Base-by-base conservation (phyloP, 345 rosid species). In the Orychophragmus violaceus region DNA sequence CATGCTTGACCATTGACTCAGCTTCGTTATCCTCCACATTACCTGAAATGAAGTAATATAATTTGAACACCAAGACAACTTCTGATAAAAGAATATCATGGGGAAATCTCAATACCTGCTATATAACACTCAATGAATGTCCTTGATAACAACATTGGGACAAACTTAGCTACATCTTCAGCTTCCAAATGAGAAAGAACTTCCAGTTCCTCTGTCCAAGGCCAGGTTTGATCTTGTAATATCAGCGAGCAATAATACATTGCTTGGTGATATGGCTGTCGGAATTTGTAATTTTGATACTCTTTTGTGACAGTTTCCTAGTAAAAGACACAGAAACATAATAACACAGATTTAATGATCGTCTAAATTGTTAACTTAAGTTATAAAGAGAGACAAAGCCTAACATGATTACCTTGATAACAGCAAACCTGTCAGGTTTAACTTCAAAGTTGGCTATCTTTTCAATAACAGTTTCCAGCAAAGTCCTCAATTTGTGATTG, bases 251-350 rank as follows among this genome's bases (percentile, higher is more conserved):
- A 83, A 63, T 90, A 84, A 83, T 83, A 74, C 88, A 83, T 82
- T 54, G 95, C 94, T 75, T 86, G 97, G 72, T 83, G 87, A 76
- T 77, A 86, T 21, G 98, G 98, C 68, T 86, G 89, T 62, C 80
- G 85, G 77, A 90, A 93, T 76, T 86, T 90, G 54, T 79, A 77
- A 76, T 93, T 93, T 64, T 85, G 81, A 58, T 81, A 86, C 30
- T 82, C 89, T 79, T 90, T 90, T 21, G 63, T 80, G 39, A 82
- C 82, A 83, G 79, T 81, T 82, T 93, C 98, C 96, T 93, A 74
- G 62, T 8, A 49, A 33, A 59, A 24, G 36, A 56, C 32, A 44
- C 18, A 4, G 37, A 64, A 50, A 48, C 9, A 37, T 13, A 37
- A 51, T 33, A 35, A 64, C 59, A 44, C 50, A 42, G 28, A 51